Evolutionary conservation across 192 early-diverging fungal species (phyloP).

Genomic region (Rhizophagus clarus): DNA sequence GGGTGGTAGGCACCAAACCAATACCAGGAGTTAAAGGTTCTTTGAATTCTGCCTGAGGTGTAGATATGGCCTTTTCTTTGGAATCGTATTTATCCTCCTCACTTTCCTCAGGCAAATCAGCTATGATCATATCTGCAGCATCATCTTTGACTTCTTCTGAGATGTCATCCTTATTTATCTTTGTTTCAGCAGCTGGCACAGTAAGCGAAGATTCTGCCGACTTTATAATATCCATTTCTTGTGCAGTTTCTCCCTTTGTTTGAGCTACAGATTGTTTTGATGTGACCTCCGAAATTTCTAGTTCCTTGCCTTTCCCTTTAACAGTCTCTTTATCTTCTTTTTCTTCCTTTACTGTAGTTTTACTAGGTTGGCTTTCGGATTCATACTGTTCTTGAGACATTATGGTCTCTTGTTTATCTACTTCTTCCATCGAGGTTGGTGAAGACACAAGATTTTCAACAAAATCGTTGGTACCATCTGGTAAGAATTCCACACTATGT

Average conservation of each 20-base stretch:
- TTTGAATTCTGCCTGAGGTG: neutral
- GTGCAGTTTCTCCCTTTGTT: neutral
- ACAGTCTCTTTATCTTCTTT: neutral
- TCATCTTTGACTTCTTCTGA: slow-evolving; percentile 8
- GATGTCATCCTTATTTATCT: neutral
- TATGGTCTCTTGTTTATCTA: neutral
- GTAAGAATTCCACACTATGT: neutral
- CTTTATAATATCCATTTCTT: neutral
- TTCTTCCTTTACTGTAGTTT: neutral
- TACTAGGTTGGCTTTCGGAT: neutral
- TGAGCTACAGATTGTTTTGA: neutral
- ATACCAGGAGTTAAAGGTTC: slow-evolving; percentile 14
- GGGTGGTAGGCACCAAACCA: neutral
- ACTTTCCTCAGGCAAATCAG: slow-evolving; percentile 8
- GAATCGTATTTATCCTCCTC: neutral
- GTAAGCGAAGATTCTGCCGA: neutral
- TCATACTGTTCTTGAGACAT: neutral
- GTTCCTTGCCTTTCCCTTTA: neutral
- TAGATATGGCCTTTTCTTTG: neutral
- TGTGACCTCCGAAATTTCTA: neutral
- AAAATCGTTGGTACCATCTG: neutral
- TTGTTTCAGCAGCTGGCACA: neutral
- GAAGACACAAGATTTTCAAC: neutral
- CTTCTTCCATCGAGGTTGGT: neutral
- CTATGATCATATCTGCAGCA: slow-evolving; percentile 4